phyloP scores from a whole-genome alignment of 371 early-diverging fungal species.

The Blastocladiella emersonii region DNA sequence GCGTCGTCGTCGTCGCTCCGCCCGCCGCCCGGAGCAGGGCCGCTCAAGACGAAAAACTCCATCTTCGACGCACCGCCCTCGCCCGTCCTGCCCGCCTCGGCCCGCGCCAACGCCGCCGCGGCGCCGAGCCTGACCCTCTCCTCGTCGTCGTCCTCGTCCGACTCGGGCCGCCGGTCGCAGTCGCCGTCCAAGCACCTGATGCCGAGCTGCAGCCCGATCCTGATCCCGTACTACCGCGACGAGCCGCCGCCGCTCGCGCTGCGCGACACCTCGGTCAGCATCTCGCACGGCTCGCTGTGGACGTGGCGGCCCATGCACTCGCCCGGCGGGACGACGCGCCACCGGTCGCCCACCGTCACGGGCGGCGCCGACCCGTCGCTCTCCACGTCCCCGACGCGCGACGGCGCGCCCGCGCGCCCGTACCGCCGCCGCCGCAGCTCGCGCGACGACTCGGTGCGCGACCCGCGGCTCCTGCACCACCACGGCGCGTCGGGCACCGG shows the following conservation, averaged over 20 bases:
- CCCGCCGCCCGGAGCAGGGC: neutral
- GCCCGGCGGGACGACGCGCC: too few relatives aligned
- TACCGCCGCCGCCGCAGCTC: neutral
- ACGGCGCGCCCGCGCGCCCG: neutral
- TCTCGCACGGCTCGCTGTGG: too few relatives aligned
- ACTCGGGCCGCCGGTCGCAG: neutral
- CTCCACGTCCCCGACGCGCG: too few relatives aligned
- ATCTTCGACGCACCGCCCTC: neutral
- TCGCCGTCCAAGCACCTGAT: neutral
- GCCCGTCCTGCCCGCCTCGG: neutral
- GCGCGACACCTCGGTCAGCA: too few relatives aligned
- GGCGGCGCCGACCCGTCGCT: too few relatives aligned
- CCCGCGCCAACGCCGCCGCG: too few relatives aligned
- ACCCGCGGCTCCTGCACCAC: too few relatives aligned
- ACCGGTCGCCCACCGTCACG: too few relatives aligned
- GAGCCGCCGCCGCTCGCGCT: neutral
- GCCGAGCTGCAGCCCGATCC: neutral
- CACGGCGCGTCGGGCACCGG: too few relatives aligned
- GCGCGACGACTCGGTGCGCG: neutral
- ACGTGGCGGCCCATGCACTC: too few relatives aligned
- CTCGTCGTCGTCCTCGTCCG: neutral
- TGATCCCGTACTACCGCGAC: neutral
- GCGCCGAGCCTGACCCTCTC: too few relatives aligned
- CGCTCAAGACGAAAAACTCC: neutral
- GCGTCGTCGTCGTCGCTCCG: neutral